These are phyloP conservation scores for Fusarium xyrophilum DNA, from an alignment of 2,329 filamentous ascomycete species.

Conservation along the genomic window DNA sequence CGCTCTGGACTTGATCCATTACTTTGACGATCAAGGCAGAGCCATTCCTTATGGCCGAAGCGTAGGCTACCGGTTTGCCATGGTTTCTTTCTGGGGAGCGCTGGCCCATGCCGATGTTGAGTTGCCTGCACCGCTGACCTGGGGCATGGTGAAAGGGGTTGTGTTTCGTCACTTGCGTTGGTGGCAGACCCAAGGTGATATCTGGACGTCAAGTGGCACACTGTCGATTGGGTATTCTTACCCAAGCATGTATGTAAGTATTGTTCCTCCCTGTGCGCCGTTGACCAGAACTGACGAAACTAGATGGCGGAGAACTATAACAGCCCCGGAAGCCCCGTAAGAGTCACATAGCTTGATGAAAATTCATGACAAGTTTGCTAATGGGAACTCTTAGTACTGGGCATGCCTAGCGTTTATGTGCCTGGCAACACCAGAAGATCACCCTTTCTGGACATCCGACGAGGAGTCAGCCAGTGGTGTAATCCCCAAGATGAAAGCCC, in stretches of 20 bases:
- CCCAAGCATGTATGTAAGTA: conserved; percentile 73
- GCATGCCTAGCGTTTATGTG: conserved; percentile 80
- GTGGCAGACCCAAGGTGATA: conserved; percentile 79
- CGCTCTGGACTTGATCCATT: conserved; percentile 76
- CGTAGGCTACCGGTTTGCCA: conserved; percentile 82
- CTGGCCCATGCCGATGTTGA: conserved; percentile 78
- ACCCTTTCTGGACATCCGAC: conserved; percentile 76
- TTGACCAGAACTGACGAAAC: conserved; percentile 22
- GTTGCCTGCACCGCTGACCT: conserved; percentile 73
- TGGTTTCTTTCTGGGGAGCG: conserved; percentile 84
- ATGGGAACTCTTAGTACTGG: conserved; percentile 67
- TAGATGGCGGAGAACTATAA: conserved; percentile 84
- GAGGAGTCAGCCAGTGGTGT: conserved; percentile 66
- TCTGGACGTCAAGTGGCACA: conserved; percentile 77
- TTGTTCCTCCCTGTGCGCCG: background rate
- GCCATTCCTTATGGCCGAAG: conserved; percentile 80
- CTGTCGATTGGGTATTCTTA: conserved; percentile 79
- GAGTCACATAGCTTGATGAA: conserved; percentile 12
- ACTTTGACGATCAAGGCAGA: conserved; percentile 75
- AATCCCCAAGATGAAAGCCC: conserved; percentile 64
- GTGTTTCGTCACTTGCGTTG: conserved; percentile 76
- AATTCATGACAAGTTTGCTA: conserved; percentile 34
- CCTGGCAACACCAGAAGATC: conserved; percentile 70
- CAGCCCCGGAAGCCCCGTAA: conserved; percentile 70
- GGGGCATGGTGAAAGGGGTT: conserved; percentile 81